Conservation (phyloP, 1,284 basidiomycete genomes). For the Afroboletus lepidellus region DNA sequence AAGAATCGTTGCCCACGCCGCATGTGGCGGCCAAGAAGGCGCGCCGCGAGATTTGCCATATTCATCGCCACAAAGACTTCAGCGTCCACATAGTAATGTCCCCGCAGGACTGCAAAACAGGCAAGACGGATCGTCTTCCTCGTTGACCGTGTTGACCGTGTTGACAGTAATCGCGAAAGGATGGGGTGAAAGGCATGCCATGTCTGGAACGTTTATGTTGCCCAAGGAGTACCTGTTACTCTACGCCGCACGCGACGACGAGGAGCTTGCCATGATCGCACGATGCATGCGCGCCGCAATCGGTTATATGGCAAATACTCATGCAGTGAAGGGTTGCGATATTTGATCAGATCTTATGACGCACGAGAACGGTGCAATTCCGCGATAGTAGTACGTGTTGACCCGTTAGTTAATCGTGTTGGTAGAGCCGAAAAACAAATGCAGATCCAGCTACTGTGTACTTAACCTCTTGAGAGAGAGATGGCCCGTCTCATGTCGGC, state of each 20-base stretch:
- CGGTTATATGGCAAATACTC: neutral
- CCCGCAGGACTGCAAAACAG: slow-evolving; percentile 3
- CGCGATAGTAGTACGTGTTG: too few species aligned
- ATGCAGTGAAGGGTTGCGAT: neutral
- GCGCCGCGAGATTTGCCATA: neutral
- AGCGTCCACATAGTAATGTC: neutral
- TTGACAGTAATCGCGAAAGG: slow-evolving; percentile 9
- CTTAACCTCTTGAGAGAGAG: too few species aligned
- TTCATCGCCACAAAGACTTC: neutral
- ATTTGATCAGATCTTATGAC: too few species aligned
- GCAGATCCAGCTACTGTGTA: too few species aligned
- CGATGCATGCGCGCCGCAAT: neutral
- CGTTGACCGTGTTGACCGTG: neutral
- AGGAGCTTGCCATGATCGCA: neutral
- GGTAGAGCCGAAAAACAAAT: too few species aligned
- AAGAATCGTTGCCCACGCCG: neutral
- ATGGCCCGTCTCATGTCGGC: too few species aligned
- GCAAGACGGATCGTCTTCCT: neutral
- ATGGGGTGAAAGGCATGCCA: slow-evolving; percentile 7
- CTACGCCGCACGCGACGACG: neutral
- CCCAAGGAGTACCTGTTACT: neutral
- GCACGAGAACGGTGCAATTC: too few species aligned
- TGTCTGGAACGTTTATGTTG: neutral
- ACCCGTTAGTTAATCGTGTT: too few species aligned
- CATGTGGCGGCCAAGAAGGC: neutral